Base-by-base conservation (phyloP, 2,329 filamentous ascomycete genomes). In the Ophiosphaerella herpotricha region DNA sequence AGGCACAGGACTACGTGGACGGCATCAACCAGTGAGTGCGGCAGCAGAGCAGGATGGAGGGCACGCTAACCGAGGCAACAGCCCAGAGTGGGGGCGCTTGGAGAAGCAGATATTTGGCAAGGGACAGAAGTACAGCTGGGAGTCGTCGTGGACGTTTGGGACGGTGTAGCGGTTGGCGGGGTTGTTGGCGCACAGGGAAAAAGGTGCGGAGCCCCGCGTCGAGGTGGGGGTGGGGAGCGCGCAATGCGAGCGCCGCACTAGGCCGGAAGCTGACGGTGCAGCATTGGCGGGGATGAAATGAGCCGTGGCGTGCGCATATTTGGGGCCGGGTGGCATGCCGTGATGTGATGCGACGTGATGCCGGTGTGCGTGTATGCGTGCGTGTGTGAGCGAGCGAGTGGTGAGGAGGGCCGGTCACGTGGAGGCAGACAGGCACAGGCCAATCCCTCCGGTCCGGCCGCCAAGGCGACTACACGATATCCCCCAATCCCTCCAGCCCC, bases 11-110 rank as follows among this genome's bases (percentile, higher is more conserved):
- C 47, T 70, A 69, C 43, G 65, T 68, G 14, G 65, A 70, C 41
- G 67, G 66, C 14, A 68, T 70, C 56, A 70, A 69, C 52, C 66
- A 70, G 67, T 70, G 52, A 61, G 67, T 67, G 16, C 14, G 23
- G 31, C 21, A 21, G 39, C 38, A 37, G 35, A 46, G 41, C 41
- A 29, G 42, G 16, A 36, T 45, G 31, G 18, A 41, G 13, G 14
- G 12, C 40, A 37, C 24, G 52, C 65, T 70, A 54, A 69, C 46
- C 5, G 9, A 45, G 42, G 53, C 45, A 53, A 50, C 53, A 70
- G 67, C 53, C 67, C 67, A 24, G 67, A 70, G 51, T 70, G 67
- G 67, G 63, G 64, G 45, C 65, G 67, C 36, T 47, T 68, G 35
- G 47, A 50, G 36, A 61, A 69, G 58, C 67, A 70, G 54, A 60